phyloP scores from a whole-genome alignment of 2,329 filamentous ascomycete genomes.

The Endothia cerciana region DNA sequence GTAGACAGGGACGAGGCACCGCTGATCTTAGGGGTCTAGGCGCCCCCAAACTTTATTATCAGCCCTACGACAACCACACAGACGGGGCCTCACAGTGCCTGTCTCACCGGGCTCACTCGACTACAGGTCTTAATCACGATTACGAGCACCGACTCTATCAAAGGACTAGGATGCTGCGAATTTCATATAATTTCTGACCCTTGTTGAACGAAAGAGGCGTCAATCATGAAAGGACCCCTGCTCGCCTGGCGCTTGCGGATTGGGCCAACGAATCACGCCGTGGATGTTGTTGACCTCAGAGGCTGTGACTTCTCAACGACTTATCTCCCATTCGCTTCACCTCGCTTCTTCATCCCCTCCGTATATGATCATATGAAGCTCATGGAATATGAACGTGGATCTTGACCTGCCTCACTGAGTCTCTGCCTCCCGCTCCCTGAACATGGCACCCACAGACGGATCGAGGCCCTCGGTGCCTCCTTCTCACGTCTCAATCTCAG shows the following conservation, averaged over 20 bases:
- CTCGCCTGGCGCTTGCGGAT: background rate
- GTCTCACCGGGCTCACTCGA: background rate
- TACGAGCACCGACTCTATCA: background rate
- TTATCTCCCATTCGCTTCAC: background rate
- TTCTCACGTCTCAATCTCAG: constrained; percentile 7
- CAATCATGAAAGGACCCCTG: background rate
- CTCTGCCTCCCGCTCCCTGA: background rate
- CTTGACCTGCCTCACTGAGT: background rate
- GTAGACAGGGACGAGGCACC: constrained; percentile 7
- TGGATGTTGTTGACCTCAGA: background rate
- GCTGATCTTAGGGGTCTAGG: constrained; percentile 25
- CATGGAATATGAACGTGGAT: background rate
- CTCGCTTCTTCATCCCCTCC: background rate
- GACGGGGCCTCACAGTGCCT: background rate
- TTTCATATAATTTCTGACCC: background rate
- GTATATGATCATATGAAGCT: background rate
- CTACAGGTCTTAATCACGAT: too few species aligned
- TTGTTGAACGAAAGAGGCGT: background rate
- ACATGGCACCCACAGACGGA: constrained; percentile 10
- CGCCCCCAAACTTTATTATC: constrained; percentile 21
- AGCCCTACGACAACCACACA: constrained; percentile 12
- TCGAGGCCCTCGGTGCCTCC: constrained; percentile 14
- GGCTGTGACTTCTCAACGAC: constrained; percentile 2
- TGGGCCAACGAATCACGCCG: constrained; percentile 15
- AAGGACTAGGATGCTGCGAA: background rate